These are phyloP conservation scores for Asterophora parasitica DNA, from an alignment of 768 basidiomycete genomes.

Conservation along the genomic window DNA sequence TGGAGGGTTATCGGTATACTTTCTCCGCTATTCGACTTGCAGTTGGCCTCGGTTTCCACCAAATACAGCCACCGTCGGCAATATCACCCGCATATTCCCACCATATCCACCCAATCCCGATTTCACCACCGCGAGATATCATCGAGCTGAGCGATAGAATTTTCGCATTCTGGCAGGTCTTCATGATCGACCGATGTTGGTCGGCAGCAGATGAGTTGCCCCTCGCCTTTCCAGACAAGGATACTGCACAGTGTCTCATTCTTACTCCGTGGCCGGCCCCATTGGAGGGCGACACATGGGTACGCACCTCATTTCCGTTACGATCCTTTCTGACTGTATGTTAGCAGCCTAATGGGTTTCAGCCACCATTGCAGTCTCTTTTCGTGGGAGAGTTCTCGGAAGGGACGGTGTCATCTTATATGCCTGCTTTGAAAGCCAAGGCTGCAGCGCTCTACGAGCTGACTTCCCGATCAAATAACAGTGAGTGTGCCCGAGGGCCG, in stretches of 20 bases:
- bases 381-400: slow-evolving; percentile 24
- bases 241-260: slow-evolving; percentile 41
- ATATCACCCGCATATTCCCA: slow-evolving; percentile 8
- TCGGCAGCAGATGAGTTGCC: slow-evolving; percentile 51
- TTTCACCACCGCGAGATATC: slow-evolving; percentile 33
- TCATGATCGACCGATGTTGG: slow-evolving; percentile 59
- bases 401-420: slow-evolving; percentile 21
- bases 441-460: slow-evolving; percentile 51
- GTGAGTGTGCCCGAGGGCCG: slow-evolving; percentile 24
- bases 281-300: slow-evolving; percentile 16
- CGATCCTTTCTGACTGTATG: slow-evolving; percentile 6
- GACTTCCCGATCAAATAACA: slow-evolving; percentile 37
- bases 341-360: slow-evolving; percentile 10
- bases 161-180: slow-evolving; percentile 58
- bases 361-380: slow-evolving; percentile 23
- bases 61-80: slow-evolving; percentile 31
- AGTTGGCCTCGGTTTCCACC: slow-evolving; percentile 56
- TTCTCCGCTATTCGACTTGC: slow-evolving; percentile 58
- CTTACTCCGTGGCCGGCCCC: slow-evolving; percentile 49
- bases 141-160: slow-evolving; percentile 44
- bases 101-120: slow-evolving; percentile 22
- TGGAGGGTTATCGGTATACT: slow-evolving; percentile 60
- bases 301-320: slow-evolving; percentile 10
- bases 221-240: slow-evolving; percentile 47
- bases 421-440: slow-evolving; percentile 44